phyloP scores from a whole-genome alignment of 2,329 filamentous ascomycete genomes.

The Zasmidium angulare region DNA sequence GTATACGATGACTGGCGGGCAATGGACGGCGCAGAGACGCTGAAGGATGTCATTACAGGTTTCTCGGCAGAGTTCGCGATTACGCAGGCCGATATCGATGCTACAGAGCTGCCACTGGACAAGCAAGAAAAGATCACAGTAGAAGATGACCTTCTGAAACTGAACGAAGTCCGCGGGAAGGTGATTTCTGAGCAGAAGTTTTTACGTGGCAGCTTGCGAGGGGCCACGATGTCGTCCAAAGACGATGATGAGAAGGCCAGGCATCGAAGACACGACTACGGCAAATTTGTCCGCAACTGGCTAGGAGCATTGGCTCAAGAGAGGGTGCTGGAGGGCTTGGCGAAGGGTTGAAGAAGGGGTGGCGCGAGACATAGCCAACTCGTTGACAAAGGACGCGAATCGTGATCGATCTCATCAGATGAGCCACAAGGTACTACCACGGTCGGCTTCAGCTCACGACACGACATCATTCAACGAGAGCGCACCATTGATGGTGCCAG shows the following conservation, averaged over 20 bases:
- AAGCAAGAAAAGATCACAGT: constrained; percentile 27
- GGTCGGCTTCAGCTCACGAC: neutral
- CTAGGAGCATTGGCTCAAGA: constrained; percentile 67
- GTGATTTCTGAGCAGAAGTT: constrained; percentile 45
- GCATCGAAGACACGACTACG: constrained; percentile 64
- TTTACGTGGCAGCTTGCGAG: constrained; percentile 37
- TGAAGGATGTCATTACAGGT: constrained; percentile 21
- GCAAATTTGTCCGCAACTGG: constrained; percentile 63
- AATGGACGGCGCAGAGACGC: constrained; percentile 32
- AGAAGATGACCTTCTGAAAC: constrained; percentile 27
- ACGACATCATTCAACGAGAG: neutral
- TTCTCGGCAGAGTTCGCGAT: constrained; percentile 25
- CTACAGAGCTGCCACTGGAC: constrained; percentile 29
- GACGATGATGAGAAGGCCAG: constrained; percentile 55
- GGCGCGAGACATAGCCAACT: too few species aligned
- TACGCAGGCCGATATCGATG: constrained; percentile 35
- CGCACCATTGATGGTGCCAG: neutral
- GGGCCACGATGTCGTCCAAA: constrained; percentile 45
- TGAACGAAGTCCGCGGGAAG: constrained; percentile 40
- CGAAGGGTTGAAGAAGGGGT: constrained; percentile 21
- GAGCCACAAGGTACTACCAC: neutral
- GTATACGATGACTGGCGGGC: constrained; percentile 46
- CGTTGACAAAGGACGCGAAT: too few species aligned
- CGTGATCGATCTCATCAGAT: neutral
- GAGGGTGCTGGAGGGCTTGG: constrained; percentile 51